Evolutionary conservation across 345 rosid genomes (phyloP).

Genomic region (Rhodomyrtus tomentosa): DNA sequence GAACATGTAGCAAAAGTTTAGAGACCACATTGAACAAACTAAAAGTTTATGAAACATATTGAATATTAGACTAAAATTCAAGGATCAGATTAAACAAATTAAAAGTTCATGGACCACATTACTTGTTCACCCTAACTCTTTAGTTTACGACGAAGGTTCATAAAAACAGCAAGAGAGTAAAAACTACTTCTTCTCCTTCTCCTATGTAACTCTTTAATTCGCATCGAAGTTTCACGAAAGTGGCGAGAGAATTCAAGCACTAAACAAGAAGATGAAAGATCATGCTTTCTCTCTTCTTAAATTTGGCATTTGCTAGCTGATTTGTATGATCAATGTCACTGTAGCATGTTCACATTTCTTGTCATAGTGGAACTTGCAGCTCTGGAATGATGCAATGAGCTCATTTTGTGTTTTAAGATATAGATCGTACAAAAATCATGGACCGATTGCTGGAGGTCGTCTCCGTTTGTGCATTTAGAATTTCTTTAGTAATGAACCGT

Average conservation of each 20-base stretch:
- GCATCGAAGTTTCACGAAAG: neutral
- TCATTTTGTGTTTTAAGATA: neutral
- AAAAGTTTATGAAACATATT: too few relatives aligned
- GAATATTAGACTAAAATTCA: too few relatives aligned
- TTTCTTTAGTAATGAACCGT: neutral
- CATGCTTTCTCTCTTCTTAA: neutral
- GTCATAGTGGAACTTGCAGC: neutral
- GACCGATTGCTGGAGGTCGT: neutral
- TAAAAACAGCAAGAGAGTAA: neutral
- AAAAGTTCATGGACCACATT: too few relatives aligned
- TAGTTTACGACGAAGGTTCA: neutral
- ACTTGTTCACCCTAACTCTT: too few relatives aligned
- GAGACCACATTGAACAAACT: too few relatives aligned
- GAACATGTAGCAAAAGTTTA: too few relatives aligned
- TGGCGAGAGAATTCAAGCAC: neutral
- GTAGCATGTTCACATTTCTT: neutral
- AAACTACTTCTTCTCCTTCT: neutral
- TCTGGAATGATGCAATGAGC: neutral
- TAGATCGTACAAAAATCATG: neutral
- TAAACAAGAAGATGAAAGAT: neutral
- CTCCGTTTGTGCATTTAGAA: neutral
- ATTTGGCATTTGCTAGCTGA: fast-evolving
- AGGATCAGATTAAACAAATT: too few relatives aligned
- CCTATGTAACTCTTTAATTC: neutral
- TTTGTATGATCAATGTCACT: neutral